Conservation (phyloP, 2,329 filamentous ascomycete genomes). For the Cadophora sp. region DNA sequence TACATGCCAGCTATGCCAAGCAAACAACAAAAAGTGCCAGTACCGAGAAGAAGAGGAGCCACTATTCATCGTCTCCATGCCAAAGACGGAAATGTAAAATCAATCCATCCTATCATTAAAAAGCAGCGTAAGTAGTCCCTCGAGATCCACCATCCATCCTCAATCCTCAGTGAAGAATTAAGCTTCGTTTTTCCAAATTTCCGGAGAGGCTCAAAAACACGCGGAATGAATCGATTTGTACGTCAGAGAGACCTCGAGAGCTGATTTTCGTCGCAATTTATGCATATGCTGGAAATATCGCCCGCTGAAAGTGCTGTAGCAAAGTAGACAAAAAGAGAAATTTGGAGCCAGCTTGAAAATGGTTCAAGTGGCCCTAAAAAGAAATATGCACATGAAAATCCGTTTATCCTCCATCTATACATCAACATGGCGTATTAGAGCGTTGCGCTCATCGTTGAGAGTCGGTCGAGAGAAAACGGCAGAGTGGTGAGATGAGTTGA, state of each 20-base stretch:
- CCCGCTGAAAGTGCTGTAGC: conserved; percentile 38
- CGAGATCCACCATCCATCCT: conserved; percentile 25
- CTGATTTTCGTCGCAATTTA: conserved; percentile 27
- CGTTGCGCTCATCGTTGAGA: conserved; percentile 16
- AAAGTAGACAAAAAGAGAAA: conserved; percentile 33
- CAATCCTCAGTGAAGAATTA: conserved; percentile 18
- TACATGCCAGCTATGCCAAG: conserved; percentile 25
- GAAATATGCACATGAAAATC: conserved; percentile 40
- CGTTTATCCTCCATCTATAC: conserved; percentile 37
- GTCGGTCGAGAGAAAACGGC: not conserved
- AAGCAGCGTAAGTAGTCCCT: conserved; percentile 25
- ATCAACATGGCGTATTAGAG: conserved; percentile 35
- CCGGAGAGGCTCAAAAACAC: conserved; percentile 32
- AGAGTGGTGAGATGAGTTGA: conserved; percentile 10
- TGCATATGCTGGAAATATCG: conserved; percentile 36
- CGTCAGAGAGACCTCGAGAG: conserved; percentile 25
- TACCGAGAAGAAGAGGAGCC: conserved; percentile 21
- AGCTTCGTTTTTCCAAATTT: conserved; percentile 34
- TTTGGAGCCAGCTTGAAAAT: conserved; percentile 17
- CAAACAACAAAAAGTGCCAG: conserved; percentile 21
- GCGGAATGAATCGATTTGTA: conserved; percentile 24
- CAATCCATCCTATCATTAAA: conserved; percentile 40
- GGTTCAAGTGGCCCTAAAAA: conserved; percentile 25
- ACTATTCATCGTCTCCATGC: conserved; percentile 20
- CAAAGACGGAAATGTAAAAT: conserved; percentile 11